Base-by-base conservation (phyloP, 495 filamentous ascomycete species). In the Articulospora tetracladia region DNA sequence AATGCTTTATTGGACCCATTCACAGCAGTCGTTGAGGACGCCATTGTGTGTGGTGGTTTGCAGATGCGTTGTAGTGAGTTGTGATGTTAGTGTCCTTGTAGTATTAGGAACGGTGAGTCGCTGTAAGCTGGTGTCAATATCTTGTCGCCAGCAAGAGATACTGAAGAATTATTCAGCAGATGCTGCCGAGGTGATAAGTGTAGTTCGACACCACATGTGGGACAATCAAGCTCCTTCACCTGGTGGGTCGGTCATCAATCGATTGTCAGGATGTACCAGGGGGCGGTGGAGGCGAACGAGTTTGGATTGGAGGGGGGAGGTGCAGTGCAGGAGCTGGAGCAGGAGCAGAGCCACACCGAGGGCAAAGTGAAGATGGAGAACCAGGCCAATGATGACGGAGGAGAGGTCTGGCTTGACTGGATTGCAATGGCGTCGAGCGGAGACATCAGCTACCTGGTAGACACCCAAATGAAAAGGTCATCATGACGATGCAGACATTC, bases 1-100 rank as follows among this genome's bases (percentile, higher is more conserved):
- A 68, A 68, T 6, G 48, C 32, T 28, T 57, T 64, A 23, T 39
- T 53, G 19, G 25, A 11, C 11, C 25, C 66, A 57, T 62, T 50
- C 26, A 58, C 52, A 17, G 52, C 41, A 47, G 50, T 44, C 30
- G 8, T 13, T 34, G 57, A 57, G 4, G 56, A 23, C 8, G 56
- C 23, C 64, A 66, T 66, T 12, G 22, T 57, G 53, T 36, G 11
- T 30, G 32, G 19, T n/a, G 8, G 2, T 32, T 44, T 7, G 39
- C 30, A 32, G 30, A 48, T 51, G 12, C 22, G 11, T 28, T 25
- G 23, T 28, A 24, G n/a, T 7, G 22, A 4, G 15, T 11, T 44
- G 17, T 44, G 3, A 11, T 12, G 39, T n/a, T 44, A 19, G 6
- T 32, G 30, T 32, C 10, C 19, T 8, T 28, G 22, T 28, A 54